These are phyloP conservation scores for Dioscorea alata DNA, from an alignment of 106 monocot species.

Conservation along the genomic window DNA sequence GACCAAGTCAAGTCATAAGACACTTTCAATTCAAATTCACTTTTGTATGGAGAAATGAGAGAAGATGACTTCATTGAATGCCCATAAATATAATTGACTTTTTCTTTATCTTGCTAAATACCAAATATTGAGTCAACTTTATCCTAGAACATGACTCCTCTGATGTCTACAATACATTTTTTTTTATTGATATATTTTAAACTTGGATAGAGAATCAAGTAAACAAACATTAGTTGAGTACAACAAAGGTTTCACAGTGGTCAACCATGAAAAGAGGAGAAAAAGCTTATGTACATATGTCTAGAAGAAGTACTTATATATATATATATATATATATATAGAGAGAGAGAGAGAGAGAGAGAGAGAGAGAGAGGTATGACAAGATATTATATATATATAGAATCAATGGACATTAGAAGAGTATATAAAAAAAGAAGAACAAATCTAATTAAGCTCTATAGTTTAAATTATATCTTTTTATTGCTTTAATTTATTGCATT, in stretches of 20 bases:
- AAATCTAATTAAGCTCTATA: not conserved
- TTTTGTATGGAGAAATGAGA: not conserved
- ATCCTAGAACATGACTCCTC: not conserved
- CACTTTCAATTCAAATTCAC: not conserved
- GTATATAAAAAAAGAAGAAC: not conserved
- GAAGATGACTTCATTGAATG: not conserved
- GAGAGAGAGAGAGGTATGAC: not conserved
- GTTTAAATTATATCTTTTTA: no score
- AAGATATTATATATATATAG: not conserved
- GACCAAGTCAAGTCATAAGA: not conserved
- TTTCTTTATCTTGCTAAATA: not conserved
- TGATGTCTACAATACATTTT: not conserved
- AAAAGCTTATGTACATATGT: not conserved
- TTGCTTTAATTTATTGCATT: no score
- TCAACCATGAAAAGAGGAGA: not conserved
- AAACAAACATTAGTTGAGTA: not conserved
- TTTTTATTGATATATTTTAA: not conserved
- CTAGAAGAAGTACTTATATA: not conserved
- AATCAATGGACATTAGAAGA: not conserved
- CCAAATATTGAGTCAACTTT: not conserved
- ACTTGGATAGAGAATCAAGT: not conserved
- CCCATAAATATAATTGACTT: not conserved
- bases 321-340: not conserved
- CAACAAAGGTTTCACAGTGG: not conserved
- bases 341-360: no score